Evolutionary conservation across 2,329 filamentous ascomycete genomes (phyloP), one percentile per base, ranked within the genome.

Genomic region (Aspergillus hiratsukae): DNA sequence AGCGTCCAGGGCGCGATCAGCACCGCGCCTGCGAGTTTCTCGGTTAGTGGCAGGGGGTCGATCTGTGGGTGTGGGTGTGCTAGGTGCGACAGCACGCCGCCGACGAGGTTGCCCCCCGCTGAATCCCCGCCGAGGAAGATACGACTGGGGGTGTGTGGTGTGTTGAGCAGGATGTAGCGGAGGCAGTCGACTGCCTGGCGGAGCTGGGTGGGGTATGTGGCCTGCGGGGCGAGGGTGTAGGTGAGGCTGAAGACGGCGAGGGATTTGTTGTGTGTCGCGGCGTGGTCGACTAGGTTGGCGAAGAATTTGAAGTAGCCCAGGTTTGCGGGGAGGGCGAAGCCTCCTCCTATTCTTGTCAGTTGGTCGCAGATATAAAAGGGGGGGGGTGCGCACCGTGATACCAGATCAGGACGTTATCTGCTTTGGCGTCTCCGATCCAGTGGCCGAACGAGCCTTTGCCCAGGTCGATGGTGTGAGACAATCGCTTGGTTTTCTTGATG

Each of bases 1-100:
- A 76, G 76, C 1, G 78, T 74, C 84, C 85, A 87, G 0, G 85
- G 84, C 0, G 78, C 80, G 54, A 87, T 78, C 6, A 86, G 72
- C 7, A 85, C 64, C 0, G 78, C 76, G 3, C 77, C 82, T 2
- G 76, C 76, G 17, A 87, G 69, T 8, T 76, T 77, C 3, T 66
- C 66, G 0, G 69, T 63, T 6, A 83, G 66, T 0, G 66, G 54
- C 21, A 85, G 56, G 0, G 72, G 67, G 0, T 75, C 67, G 45
- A 84, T 76, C 1, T 79, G 73, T 0, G 81, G 76, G 58, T 86
- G 83, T 0, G 84, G 82, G 63, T 87, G 84, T 0, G 73, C 68
- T 19, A 75, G 53, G 55, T 77, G 75, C 8, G 73, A 74, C 25
- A 77, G 65, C 1, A 76, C 67, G 8, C 67, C 70, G 29, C 71